phyloP scores from a whole-genome alignment of 2,329 filamentous ascomycete genomes.

The Trichoderma endophyticum region DNA sequence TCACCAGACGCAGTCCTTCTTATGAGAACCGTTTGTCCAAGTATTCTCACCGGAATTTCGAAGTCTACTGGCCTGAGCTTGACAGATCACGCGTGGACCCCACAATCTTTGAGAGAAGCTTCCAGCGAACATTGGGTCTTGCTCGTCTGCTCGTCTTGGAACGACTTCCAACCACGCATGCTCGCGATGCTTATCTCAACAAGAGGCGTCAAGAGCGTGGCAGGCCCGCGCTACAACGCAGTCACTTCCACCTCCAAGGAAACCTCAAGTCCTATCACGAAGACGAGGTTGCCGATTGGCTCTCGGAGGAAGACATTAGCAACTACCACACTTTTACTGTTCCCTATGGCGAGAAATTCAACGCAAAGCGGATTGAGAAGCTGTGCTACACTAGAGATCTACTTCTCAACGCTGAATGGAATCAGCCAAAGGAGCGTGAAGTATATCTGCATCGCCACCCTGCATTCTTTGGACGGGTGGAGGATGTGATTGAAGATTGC shows the following conservation, averaged over 20 bases:
- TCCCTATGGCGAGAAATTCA: constrained; percentile 60
- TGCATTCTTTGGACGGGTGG: constrained; percentile 74
- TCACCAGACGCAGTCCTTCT: constrained; percentile 75
- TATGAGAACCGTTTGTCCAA: constrained; percentile 87
- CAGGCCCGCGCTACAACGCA: constrained; percentile 53
- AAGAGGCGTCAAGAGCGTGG: constrained; percentile 70
- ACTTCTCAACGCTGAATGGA: constrained; percentile 84
- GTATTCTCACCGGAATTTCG: constrained; percentile 80
- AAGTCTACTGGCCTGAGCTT: constrained; percentile 74
- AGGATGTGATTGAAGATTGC: constrained; percentile 75
- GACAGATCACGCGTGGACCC: constrained; percentile 76
- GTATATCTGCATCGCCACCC: constrained; percentile 80
- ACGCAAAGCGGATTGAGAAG: constrained; percentile 73
- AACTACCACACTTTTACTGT: constrained; percentile 77
- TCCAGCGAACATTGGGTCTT: constrained; percentile 70
- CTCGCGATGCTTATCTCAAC: constrained; percentile 67
- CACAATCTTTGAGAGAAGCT: constrained; percentile 82
- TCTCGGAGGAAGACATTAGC: constrained; percentile 70
- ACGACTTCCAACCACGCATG: constrained; percentile 64
- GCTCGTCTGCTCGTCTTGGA: constrained; percentile 78
- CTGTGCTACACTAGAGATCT: constrained; percentile 78
- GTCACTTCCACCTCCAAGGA: constrained; percentile 47
- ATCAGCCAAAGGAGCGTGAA: constrained; percentile 68
- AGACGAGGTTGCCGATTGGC: constrained; percentile 82
- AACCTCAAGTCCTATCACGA: constrained; percentile 76